Base-by-base conservation (phyloP, 2,329 filamentous ascomycete species). In the Thielaviopsis punctulata region DNA sequence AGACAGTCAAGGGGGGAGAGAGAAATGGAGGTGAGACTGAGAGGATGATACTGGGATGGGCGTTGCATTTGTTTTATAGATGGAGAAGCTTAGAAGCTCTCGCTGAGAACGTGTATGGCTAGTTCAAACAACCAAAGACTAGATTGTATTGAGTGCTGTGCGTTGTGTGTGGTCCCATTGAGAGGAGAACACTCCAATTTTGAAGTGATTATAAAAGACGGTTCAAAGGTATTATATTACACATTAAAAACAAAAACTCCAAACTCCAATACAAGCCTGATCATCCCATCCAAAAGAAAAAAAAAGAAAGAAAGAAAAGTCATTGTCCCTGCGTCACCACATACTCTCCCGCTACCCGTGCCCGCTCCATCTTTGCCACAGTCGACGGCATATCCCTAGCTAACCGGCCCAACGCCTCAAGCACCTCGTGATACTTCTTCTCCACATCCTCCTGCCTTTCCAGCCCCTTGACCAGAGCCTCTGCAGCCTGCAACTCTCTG, bases 361-460 rank as follows among this genome's bases (percentile, higher is more conserved):
- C 79, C 63, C 78, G 70, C 68, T 82, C 78, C 73, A 81, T 80
- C 63, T 71, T 75, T 51, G 79, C 79, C 59, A 79, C 76, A 3
- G 75, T 73, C 19, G 75, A 70, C 15, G 79, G 76, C 73, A 82
- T 75, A 33, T 75, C 73, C 59, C 69, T 70, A 67, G 79, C 79
- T 53, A 82, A 57, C 57, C 69, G 63, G 2, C 66, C 72, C 52
- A 82, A 59, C 15, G 69, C 70, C 47, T 68, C 68, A 1, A 81
- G 70, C 0, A 75, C 74, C 9, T 57, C 64, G 1, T 57, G 63
- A 54, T 75, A 79, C 39, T 61, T 64, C 2, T 54, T 58, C 65
- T 78, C 75, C 2, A 77, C 66, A 39, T 55, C 56, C 12, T 60
- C 66, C 60, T 70, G 69, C 56, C 75, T 66, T 57, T 73, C 71